Conservation (phyloP, 169 alveolate species). For the Eimeria falciformis region DNA sequence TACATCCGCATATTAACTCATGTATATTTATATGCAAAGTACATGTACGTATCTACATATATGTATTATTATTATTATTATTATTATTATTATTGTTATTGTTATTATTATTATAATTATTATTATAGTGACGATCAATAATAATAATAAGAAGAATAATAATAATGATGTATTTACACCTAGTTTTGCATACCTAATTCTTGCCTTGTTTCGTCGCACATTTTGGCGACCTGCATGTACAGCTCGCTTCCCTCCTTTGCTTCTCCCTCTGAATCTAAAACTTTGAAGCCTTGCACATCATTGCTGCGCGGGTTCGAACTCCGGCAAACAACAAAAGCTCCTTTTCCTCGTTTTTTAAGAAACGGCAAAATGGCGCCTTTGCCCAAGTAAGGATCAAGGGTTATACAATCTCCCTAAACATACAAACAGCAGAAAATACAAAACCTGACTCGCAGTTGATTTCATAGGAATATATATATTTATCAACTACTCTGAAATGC, state of each 20-base stretch:
- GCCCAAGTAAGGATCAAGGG: conserved; percentile 83
- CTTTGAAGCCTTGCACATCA: conserved; percentile 79
- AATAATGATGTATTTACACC: too few species aligned
- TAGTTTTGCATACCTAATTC: conserved; percentile 8
- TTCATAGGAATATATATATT: too few species aligned
- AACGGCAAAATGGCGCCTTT: conserved; percentile 81
- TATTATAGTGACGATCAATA: too few species aligned
- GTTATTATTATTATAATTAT: too few species aligned
- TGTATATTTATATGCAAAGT: too few species aligned
- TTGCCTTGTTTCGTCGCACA: conserved; percentile 40
- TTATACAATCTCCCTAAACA: conserved; percentile 77
- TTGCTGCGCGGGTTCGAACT: conserved; percentile 81
- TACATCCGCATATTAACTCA: too few species aligned
- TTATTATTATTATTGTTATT: too few species aligned
- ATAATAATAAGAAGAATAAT: too few species aligned
- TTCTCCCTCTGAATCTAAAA: background rate
- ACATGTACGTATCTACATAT: too few species aligned
- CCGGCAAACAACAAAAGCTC: conserved; percentile 81
- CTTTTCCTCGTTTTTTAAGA: conserved; percentile 75
- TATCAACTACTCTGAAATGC: background rate
- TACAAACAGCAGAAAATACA: background rate
- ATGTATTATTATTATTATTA: too few species aligned
- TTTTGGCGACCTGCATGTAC: conserved; percentile 76
- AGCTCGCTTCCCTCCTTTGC: conserved; percentile 13
- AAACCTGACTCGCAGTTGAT: background rate